A percentile compares a stretch with the other conserved stretches of the same genome.
phyloP scores from a whole-genome alignment of 208 protist species.

The Leishmania guyanensis region DNA sequence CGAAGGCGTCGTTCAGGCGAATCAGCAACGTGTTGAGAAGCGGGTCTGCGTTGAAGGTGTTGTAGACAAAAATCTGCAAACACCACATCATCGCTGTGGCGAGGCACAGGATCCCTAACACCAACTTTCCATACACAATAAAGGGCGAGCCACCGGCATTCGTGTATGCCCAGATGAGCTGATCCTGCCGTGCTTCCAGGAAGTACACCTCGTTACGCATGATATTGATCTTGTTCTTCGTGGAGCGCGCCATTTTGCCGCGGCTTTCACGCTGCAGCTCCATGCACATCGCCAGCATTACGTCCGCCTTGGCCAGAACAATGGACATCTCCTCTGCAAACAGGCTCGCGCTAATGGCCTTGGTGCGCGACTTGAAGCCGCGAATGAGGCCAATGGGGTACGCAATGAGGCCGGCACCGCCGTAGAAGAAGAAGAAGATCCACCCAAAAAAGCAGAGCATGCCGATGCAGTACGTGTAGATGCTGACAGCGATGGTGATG shows the following conservation, averaged over 20 bases:
- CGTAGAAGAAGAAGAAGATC: conserved; percentile 93
- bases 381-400: conserved; percentile 76
- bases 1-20: conserved; percentile 78
- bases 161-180: conserved; percentile 74
- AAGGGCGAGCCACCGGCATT: conserved; percentile 77
- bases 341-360: conserved; percentile 48
- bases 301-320: conserved; percentile 80
- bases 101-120: conserved; percentile 62
- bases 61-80: conserved; percentile 90
- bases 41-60: conserved; percentile 73
- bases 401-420: conserved; percentile 90
- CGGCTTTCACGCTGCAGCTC: conserved; percentile 48
- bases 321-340: conserved; percentile 80
- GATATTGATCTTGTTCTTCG: conserved; percentile 71
- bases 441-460: conserved; percentile 85
- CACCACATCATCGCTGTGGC: conserved; percentile 79
- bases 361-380: conserved; percentile 54
- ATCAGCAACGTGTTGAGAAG: conserved; percentile 76
- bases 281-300: conserved; percentile 68
- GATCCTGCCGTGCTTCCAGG: conserved; percentile 83
- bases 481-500: conserved; percentile 51
- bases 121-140: conserved; percentile 56
- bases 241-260: conserved; percentile 32
- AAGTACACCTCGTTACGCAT: conserved; percentile 87
- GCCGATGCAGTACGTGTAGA: conserved; percentile 84